Evolutionary conservation across 2,329 filamentous ascomycete species (phyloP), one percentile per base, ranked within the genome.

Genomic region (Aspergillus fischeri): DNA sequence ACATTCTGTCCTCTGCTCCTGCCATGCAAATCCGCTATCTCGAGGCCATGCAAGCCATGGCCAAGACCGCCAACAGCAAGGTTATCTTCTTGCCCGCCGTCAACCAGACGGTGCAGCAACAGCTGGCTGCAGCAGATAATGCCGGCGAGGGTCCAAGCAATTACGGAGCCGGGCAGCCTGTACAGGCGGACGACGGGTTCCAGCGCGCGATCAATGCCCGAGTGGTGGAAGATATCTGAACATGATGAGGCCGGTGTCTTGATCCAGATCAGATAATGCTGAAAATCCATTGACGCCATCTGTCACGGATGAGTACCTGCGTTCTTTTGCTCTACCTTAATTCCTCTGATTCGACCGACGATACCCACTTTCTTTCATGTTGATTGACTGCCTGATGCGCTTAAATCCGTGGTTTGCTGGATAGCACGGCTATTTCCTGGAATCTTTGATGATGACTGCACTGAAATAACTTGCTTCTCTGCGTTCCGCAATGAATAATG

Each of bases 21-120:
- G 94, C 94, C 66, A 99, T 99, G 94, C 92, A 97, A 79, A 96
- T 96, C 79, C 83, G 92, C 64, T 97, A 97, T 76, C 88, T 99
- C 65, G 94, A 99, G 79, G 92, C 94, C 3, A 97, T 97, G 93
- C 94, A 97, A 75, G 85, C 91, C 45, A 99, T 99, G 93, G 94
- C 94, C 67, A 97, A 97, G 84, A 85, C 86, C 0, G 91, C 92
- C 50, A 95, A 92, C 77, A 84, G 82, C 76, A 95, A 95, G 78
- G 89, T 94, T 68, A 92, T 93, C 67, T 93, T 94, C 82, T 72
- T 94, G 65, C 89, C 89, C 1, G 85, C 81, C 8, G 75, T 80
- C 44, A 84, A 83, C 73, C 84, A 89, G 76, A 86, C 83, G 17
- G 67, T 77, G 24, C 79, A 80, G 63, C 72, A 76, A 55, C 77